Evolutionary conservation across 805 yeast genomes (phyloP).

Genomic region (Wickerhamiella bombiphila): DNA sequence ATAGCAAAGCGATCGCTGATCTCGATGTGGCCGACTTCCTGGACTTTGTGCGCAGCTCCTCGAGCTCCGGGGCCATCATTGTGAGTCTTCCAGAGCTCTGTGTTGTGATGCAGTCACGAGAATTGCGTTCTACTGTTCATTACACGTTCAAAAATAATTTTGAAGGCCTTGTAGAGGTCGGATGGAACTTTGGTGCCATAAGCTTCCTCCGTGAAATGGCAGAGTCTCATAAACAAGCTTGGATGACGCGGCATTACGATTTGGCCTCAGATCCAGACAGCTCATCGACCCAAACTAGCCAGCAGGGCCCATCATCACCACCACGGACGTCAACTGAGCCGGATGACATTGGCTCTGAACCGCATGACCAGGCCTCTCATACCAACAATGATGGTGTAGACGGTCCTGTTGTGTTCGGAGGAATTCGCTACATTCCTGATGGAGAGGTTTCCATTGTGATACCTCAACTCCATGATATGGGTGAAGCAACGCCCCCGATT

Average conservation of each 20-base stretch:
- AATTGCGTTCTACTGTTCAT: constrained; percentile 40
- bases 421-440: constrained; percentile 38
- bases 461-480: constrained; percentile 80
- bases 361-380: neutral
- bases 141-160: constrained; percentile 58
- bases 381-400: neutral
- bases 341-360: neutral
- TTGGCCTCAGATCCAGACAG: constrained; percentile 8
- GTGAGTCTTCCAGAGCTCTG: constrained; percentile 64
- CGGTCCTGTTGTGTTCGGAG: constrained; percentile 1
- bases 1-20: constrained; percentile 32
- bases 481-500: constrained; percentile 94
- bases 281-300: neutral
- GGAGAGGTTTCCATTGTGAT: constrained; percentile 73
- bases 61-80: constrained; percentile 60
- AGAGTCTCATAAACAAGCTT: constrained; percentile 43
- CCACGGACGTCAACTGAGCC: constrained; percentile 1
- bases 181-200: constrained; percentile 89
- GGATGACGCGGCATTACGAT: constrained; percentile 11
- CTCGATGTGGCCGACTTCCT: constrained; percentile 43
- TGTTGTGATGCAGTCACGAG: constrained; percentile 64
- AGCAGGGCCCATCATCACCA: neutral
- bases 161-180: constrained; percentile 79
- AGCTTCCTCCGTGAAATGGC: constrained; percentile 87
- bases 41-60: constrained; percentile 34